Base-by-base conservation (phyloP, 2,329 filamentous ascomycete genomes). In the Mycosphaerelloides madeirae region DNA sequence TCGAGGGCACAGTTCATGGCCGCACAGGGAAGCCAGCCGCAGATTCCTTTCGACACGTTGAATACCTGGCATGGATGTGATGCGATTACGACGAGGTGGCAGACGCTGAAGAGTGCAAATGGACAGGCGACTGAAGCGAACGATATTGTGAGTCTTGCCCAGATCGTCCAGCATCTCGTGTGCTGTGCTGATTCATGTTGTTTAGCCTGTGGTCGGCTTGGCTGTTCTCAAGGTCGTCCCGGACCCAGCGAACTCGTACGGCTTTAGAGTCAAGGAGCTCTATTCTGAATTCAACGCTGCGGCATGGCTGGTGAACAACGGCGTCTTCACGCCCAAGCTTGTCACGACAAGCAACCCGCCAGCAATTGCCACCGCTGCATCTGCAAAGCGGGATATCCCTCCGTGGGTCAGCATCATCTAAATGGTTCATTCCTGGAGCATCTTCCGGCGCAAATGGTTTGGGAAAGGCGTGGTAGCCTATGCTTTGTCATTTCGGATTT, bases 251-350 rank as follows among this genome's bases (percentile, higher is more conserved):
- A 57, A 58, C 53, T 43, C 37, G 31, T 55, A 54, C 45, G 56
- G 53, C 34, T 60, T 54, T 47, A 56, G 57, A 29, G 55, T 62
- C 50, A 54, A 54, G 42, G 47, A 49, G 3, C 49, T 62, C 15
- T 58, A 57, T 46, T 59, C 54, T 13, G 59, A 61, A 31, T 59
- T 61, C 50, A 61, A 61, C 50, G 53, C 55, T 16, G 59, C 56
- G 22, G 59, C 59, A 14, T 61, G 59, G 59, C 53, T 61, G 38
- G 52, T 59, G 40, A 57, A 59, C 48, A 53, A 52, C 34, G 56
- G 56, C 29, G 55, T 58, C 47, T 56, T 58, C 46, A 56, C 44
- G 9, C 53, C 55, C 19, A 50, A 50, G 2, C 41, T 49, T 5
- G 47, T 50, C 31, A 50, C 49, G n/a, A 54, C 51, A 12, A 14